Evolutionary conservation across 345 rosid genomes (phyloP).

Genomic region (Boechera retrofracta): DNA sequence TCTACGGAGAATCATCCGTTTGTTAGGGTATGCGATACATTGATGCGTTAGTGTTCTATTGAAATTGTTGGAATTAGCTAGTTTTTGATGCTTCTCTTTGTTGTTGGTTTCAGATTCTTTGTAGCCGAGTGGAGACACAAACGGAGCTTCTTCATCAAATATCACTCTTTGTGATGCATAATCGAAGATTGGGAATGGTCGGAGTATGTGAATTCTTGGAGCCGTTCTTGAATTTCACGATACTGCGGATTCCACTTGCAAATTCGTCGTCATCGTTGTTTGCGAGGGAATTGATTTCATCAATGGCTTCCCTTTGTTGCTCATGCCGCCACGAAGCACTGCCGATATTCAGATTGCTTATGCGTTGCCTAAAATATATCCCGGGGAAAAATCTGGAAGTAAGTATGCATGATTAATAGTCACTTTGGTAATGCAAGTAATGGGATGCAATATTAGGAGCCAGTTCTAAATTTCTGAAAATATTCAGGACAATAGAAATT

Average conservation of each 20-base stretch:
- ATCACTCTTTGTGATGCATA: slow-evolving; percentile 61
- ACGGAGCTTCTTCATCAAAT: slow-evolving; percentile 76
- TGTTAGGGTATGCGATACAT: slow-evolving; percentile 58
- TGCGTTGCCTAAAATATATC: slow-evolving; percentile 58
- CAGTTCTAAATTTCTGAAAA: slow-evolving; percentile 34
- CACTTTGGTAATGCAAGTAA: slow-evolving; percentile 8
- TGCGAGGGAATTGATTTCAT: slow-evolving; percentile 63
- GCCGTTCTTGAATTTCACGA: slow-evolving; percentile 64
- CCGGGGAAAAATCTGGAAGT: slow-evolving; percentile 59
- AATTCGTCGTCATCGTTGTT: slow-evolving; percentile 55
- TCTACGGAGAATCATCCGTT: slow-evolving; percentile 77
- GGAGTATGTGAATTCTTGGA: slow-evolving; percentile 79
- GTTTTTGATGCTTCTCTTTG: background rate
- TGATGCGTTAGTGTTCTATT: background rate
- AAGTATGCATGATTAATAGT: slow-evolving; percentile 39
- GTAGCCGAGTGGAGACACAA: slow-evolving; percentile 63
- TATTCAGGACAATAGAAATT: slow-evolving; percentile 65
- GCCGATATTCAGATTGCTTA: slow-evolving; percentile 66
- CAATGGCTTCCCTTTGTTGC: slow-evolving; percentile 80
- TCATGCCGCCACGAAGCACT: slow-evolving; percentile 62
- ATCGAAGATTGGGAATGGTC: slow-evolving; percentile 56
- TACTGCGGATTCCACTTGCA: slow-evolving; percentile 57
- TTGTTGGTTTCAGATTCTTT: slow-evolving; percentile 66
- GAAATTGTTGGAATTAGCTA: background rate
- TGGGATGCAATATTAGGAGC: background rate